Percentiles rank a stretch among this genome's conserved stretches.
Evolutionary conservation across 768 basidiomycete genomes (phyloP).

Genomic region (Leccinum longicurvipes): DNA sequence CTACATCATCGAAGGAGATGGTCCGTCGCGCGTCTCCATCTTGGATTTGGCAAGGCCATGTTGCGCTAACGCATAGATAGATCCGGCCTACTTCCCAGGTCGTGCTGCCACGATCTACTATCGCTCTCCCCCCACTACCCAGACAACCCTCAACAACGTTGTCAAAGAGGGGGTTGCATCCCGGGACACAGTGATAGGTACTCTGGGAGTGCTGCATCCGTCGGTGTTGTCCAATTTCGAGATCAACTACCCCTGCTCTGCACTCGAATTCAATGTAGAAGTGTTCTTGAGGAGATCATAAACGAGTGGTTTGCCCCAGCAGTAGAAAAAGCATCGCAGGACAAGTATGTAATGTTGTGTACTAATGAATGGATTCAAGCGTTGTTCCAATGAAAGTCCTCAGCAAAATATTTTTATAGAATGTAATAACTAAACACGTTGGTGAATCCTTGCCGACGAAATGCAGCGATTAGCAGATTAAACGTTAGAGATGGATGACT

Average conservation of each 20-base stretch:
- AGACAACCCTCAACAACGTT: conserved; percentile 34
- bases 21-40: conserved; percentile 43
- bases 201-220: conserved; percentile 92
- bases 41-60: neutral
- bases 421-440: conserved; percentile 7
- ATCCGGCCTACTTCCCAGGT: conserved; percentile 92
- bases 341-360: conserved; percentile 1
- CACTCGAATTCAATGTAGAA: conserved; percentile 90
- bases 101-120: conserved; percentile 92
- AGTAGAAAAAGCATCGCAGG: neutral
- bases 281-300: conserved; percentile 72
- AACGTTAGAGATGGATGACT: conserved; percentile 8
- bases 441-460: conserved; percentile 2
- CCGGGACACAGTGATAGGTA: conserved; percentile 74
- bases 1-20: conserved; percentile 83
- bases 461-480: conserved; percentile 22
- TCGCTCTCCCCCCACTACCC: conserved; percentile 46
- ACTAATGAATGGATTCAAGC: conserved; percentile 2
- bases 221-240: conserved; percentile 90
- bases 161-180: conserved; percentile 43
- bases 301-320: neutral
- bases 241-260: conserved; percentile 91
- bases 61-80: conserved; percentile 40
- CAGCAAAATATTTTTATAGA: conserved; percentile 8
- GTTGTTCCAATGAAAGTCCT: neutral